Percentiles rank a stretch among this genome's conserved stretches.
phyloP scores from a whole-genome alignment of 305 asterid species.

The Euphrasia arctica region DNA sequence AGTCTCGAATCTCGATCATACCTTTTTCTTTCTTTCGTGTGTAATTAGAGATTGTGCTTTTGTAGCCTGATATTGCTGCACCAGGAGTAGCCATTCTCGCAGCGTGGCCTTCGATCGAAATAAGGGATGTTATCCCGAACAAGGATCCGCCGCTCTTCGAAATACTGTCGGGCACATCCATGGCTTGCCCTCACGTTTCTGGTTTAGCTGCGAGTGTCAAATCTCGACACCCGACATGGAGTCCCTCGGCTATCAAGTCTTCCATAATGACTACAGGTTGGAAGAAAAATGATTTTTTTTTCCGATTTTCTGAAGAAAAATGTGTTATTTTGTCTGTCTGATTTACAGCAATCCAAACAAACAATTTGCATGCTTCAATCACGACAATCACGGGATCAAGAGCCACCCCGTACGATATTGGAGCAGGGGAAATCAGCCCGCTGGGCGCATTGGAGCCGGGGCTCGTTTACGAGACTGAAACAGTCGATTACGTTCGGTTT shows the following conservation, averaged over 20 bases:
- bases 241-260: constrained; percentile 67
- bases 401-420: constrained; percentile 54
- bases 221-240: constrained; percentile 61
- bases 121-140: constrained; percentile 28
- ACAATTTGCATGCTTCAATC: constrained; percentile 38
- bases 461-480: constrained; percentile 65
- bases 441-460: constrained; percentile 63
- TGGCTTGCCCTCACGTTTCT: constrained; percentile 84
- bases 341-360: constrained; percentile 41
- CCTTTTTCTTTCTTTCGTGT: not conserved
- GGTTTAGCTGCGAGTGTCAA: constrained; percentile 66
- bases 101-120: constrained; percentile 58
- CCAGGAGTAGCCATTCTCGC: constrained; percentile 86
- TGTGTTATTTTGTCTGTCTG: not conserved
- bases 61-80: constrained; percentile 80
- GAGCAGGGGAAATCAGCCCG: constrained; percentile 70
- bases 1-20: not conserved
- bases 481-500: constrained; percentile 45
- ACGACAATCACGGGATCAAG: constrained; percentile 35
- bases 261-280: constrained; percentile 86
- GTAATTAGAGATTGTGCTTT: constrained; percentile 1
- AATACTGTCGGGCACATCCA: constrained; percentile 83
- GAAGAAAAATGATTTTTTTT: not conserved
- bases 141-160: constrained; percentile 40
- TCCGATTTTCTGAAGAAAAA: too few species aligned